These are phyloP conservation scores for Mycena vitilis DNA, from an alignment of 768 basidiomycete genomes.

Conservation along the genomic window DNA sequence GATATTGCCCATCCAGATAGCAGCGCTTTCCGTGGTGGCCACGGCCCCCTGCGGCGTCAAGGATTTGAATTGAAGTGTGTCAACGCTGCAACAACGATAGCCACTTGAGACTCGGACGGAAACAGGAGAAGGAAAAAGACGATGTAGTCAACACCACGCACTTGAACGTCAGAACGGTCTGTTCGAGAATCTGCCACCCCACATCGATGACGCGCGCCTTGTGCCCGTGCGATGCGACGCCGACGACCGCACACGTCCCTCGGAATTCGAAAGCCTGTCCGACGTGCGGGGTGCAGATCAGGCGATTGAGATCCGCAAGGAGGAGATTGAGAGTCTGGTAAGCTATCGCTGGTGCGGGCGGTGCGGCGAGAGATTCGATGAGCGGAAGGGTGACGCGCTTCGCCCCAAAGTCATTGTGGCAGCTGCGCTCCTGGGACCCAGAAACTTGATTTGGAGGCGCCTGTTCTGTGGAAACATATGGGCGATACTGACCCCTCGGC, in stretches of 20 bases:
- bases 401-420: too few relatives aligned
- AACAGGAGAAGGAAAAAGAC: neutral
- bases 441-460: too few relatives aligned
- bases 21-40: neutral
- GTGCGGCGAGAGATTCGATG: too few relatives aligned
- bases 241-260: constrained; percentile 5
- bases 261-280: constrained; percentile 5
- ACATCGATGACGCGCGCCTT: neutral
- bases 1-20: constrained; percentile 5
- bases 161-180: neutral
- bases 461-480: too few relatives aligned
- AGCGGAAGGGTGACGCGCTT: too few relatives aligned
- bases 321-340: constrained; percentile 15
- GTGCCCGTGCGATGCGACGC: too few relatives aligned
- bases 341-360: too few relatives aligned
- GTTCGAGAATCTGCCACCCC: neutral
- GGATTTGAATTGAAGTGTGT: neutral
- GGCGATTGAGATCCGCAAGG: constrained; percentile 8
- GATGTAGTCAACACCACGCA: neutral
- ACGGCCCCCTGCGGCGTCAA: neutral
- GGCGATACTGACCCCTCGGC: too few relatives aligned
- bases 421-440: too few relatives aligned
- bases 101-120: neutral
- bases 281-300: constrained; percentile 15
- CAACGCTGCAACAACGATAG: neutral